Percentiles rank a stretch among this genome's conserved stretches.
phyloP scores from a whole-genome alignment of 345 rosid species.

The Rhizophora mangle region DNA sequence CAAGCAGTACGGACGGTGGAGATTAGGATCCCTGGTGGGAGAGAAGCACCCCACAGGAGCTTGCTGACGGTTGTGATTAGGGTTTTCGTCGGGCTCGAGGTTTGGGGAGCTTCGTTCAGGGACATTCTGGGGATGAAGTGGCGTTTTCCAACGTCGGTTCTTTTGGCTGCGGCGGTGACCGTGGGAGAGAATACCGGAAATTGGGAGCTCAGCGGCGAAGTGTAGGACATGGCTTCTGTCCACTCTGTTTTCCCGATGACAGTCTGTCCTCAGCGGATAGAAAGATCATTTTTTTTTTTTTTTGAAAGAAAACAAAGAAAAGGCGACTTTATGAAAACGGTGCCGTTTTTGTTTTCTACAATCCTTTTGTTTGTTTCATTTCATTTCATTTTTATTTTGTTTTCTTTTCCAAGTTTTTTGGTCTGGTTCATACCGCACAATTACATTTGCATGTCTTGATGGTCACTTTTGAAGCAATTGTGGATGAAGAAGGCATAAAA shows the following conservation, averaged over 20 bases:
- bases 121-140: slow-evolving; percentile 44
- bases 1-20: slow-evolving; percentile 71
- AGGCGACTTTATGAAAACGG: too few species aligned
- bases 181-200: slow-evolving; percentile 2
- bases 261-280: background rate
- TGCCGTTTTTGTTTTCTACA: too few species aligned
- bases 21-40: slow-evolving; percentile 85
- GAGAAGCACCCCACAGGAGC: slow-evolving; percentile 86
- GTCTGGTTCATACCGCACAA: background rate
- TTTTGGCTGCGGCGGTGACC: background rate
- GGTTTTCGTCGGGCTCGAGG: slow-evolving; percentile 16
- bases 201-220: slow-evolving; percentile 22
- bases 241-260: background rate
- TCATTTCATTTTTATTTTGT: too few species aligned
- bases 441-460: background rate
- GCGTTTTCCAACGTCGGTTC: slow-evolving; percentile 10
- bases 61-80: slow-evolving; percentile 47
- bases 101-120: slow-evolving; percentile 7
- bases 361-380: too few species aligned
- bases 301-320: too few species aligned
- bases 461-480: background rate
- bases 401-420: too few species aligned
- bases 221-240: slow-evolving; percentile 23
- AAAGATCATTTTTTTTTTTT: too few species aligned
- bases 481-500: slow-evolving; percentile 2